A percentile compares a stretch with the other conserved stretches of the same genome.
These are phyloP conservation scores for Teunomyces stri DNA, from an alignment of 805 yeast genomes.

Conservation along the genomic window DNA sequence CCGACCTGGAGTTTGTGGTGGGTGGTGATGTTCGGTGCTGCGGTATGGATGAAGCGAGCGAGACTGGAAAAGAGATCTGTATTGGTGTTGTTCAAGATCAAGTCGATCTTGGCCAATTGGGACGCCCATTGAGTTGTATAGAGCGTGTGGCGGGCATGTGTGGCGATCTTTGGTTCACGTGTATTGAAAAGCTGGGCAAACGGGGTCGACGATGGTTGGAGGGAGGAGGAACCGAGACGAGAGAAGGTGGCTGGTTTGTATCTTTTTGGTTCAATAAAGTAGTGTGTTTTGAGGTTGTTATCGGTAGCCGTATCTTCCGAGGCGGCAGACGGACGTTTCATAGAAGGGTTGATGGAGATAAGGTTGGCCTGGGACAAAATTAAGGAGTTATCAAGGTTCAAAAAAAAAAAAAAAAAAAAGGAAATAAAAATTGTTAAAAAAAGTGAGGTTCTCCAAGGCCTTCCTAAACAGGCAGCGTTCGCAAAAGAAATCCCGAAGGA, in stretches of 20 bases:
- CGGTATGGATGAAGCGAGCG: constrained; percentile 19
- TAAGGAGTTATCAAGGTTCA: neutral
- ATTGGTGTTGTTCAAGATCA: constrained; percentile 32
- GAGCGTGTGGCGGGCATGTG: constrained; percentile 19
- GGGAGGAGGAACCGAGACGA: neutral
- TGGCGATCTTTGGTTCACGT: constrained; percentile 21
- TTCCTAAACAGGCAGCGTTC: neutral
- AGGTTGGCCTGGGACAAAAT: neutral
- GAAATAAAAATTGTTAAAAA: neutral
- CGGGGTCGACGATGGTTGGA: constrained; percentile 14
- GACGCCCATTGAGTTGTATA: constrained; percentile 26
- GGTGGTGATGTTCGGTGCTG: constrained; percentile 12
- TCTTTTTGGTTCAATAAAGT: constrained; percentile 19
- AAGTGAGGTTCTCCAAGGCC: neutral
- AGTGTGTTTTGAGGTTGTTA: constrained; percentile 33
- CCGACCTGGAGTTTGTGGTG: constrained; percentile 27
- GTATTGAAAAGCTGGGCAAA: constrained; percentile 23
- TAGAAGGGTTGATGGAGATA: neutral
- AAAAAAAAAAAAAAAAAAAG: neutral
- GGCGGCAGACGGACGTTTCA: neutral
- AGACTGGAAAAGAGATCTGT: constrained; percentile 27
- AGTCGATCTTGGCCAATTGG: constrained; percentile 26
- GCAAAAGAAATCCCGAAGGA: neutral
- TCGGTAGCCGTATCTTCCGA: constrained; percentile 1
- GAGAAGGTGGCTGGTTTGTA: constrained; percentile 5